phyloP scores from a whole-genome alignment of 1,139 yeast genomes.

The Spencermartinsiella ligniputridi region DNA sequence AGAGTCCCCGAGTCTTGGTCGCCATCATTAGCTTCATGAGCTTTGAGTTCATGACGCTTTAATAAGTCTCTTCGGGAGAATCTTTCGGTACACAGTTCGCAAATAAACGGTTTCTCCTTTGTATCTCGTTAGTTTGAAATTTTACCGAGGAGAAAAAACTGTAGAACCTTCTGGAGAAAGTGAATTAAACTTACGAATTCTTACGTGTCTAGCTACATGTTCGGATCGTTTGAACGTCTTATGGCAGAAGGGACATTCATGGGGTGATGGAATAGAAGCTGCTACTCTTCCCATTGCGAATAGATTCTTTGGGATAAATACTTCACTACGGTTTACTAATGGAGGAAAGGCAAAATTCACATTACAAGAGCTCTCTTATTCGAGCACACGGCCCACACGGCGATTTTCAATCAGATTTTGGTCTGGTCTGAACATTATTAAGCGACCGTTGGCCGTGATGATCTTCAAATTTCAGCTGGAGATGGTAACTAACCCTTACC shows the following conservation, averaged over 20 bases:
- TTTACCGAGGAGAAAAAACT: too few species aligned
- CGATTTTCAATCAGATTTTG: too few species aligned
- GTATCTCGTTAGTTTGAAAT: slow-evolving; percentile 3
- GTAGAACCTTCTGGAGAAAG: too few species aligned
- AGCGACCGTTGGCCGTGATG: too few species aligned
- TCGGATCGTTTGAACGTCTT: slow-evolving; percentile 1
- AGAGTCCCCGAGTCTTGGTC: not conserved
- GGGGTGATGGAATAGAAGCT: not conserved
- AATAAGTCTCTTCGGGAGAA: slow-evolving; percentile 1
- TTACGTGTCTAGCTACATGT: slow-evolving; percentile 2
- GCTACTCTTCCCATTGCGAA: not conserved
- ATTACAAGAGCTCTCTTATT: too few species aligned
- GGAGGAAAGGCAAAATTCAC: too few species aligned
- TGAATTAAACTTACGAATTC: slow-evolving; percentile 4
- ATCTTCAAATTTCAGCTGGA: too few species aligned
- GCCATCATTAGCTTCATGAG: not conserved
- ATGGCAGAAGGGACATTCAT: not conserved
- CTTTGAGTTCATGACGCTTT: not conserved
- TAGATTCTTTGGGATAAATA: too few species aligned
- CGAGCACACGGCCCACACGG: too few species aligned
- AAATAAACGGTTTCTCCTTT: slow-evolving; percentile 3
- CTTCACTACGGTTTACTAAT: too few species aligned
- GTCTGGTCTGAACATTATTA: too few species aligned
- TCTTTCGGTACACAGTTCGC: not conserved
- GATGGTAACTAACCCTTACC: too few species aligned